Evolutionary conservation across 2,329 filamentous ascomycete species (phyloP).

Genomic region (Blastomyces silverae): DNA sequence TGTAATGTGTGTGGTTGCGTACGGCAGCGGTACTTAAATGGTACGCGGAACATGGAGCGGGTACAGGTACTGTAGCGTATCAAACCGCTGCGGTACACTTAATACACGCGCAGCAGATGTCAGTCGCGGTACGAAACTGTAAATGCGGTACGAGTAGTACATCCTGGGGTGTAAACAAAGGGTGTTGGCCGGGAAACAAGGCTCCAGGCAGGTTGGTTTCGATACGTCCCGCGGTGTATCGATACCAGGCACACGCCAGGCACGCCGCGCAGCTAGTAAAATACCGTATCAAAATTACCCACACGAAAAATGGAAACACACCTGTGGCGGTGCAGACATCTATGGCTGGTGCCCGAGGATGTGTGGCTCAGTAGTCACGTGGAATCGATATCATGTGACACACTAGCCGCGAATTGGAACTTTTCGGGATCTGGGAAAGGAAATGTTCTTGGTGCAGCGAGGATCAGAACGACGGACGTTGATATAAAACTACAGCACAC

Average conservation of each 20-base stretch:
- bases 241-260: background rate
- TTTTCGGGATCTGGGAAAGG: background rate
- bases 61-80: constrained; percentile 2
- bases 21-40: constrained; percentile 7
- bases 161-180: constrained; percentile 5
- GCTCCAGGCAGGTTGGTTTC: background rate
- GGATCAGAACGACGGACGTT: background rate
- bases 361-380: background rate
- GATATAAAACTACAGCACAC: background rate
- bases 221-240: background rate
- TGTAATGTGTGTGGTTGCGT: background rate
- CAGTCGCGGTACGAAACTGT: constrained; percentile 2
- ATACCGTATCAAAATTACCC: constrained; percentile 4
- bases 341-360: background rate
- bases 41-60: background rate
- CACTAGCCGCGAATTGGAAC: background rate
- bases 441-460: background rate
- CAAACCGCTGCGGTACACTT: background rate
- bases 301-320: background rate
- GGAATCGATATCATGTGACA: background rate
- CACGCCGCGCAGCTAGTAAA: background rate
- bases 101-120: background rate
- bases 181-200: constrained; percentile 11
- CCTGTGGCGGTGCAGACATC: background rate
- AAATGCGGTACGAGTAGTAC: background rate